Percentiles rank a stretch among this genome's conserved stretches.
Conservation (phyloP, 225 moss, liverwort and hornwort genomes). For the Ulota crispa region DNA sequence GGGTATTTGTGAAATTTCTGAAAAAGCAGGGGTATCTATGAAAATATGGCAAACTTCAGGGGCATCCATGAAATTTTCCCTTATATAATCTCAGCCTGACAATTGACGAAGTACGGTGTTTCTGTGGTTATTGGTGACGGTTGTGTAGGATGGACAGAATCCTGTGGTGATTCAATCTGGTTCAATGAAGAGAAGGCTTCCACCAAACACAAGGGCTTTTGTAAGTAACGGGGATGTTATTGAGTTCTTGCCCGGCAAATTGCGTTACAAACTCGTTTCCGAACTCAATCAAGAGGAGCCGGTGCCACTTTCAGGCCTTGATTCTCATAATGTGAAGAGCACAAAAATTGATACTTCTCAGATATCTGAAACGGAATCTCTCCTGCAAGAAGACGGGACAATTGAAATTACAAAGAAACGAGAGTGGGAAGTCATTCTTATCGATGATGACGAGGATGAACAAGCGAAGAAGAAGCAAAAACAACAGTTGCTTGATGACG, state of each 20-base stretch:
- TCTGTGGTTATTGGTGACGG: neutral
- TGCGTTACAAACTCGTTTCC: constrained; percentile 53
- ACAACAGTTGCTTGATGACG: constrained; percentile 59
- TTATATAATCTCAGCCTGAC: neutral
- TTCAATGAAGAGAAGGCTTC: constrained; percentile 49
- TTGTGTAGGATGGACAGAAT: constrained; percentile 70
- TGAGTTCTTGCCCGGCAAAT: constrained; percentile 67
- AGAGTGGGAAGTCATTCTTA: constrained; percentile 30
- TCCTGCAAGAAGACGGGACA: constrained; percentile 10
- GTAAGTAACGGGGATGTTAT: constrained; percentile 61
- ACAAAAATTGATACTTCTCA: constrained; percentile 15
- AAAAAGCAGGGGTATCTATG: too few relatives aligned
- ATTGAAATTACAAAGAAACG: constrained; percentile 29
- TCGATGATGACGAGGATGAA: constrained; percentile 34
- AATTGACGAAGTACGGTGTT: constrained; percentile 9
- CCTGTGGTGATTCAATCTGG: constrained; percentile 67
- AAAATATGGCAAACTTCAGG: too few relatives aligned
- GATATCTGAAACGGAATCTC: constrained; percentile 14
- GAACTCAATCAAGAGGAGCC: constrained; percentile 23
- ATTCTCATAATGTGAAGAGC: constrained; percentile 19
- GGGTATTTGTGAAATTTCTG: too few relatives aligned
- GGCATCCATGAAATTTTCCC: too few relatives aligned
- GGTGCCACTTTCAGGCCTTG: constrained; percentile 20
- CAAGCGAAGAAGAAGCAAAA: constrained; percentile 35
- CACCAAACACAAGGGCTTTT: constrained; percentile 32